Conservation (phyloP, 1,284 basidiomycete genomes). For the Boletellus deceptivus region DNA sequence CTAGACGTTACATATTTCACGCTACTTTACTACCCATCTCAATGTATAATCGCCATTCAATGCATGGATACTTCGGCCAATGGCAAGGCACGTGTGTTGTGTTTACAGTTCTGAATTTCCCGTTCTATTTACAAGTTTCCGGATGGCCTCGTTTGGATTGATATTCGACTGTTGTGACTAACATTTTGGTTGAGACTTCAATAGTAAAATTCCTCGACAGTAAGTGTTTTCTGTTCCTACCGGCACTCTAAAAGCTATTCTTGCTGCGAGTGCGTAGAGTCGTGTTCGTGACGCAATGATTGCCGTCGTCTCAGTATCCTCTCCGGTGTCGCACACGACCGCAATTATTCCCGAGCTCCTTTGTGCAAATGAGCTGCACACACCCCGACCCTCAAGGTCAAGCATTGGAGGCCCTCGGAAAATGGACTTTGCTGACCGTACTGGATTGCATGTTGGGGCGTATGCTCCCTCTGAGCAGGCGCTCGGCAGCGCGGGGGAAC, state of each 20-base stretch:
- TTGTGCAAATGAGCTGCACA: background rate
- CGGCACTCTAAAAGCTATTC: background rate
- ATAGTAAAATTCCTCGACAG: constrained; percentile 6
- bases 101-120: background rate
- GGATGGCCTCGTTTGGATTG: constrained; percentile 3
- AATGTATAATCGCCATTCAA: constrained; percentile 41
- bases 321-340: constrained; percentile 8
- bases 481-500: background rate
- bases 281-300: constrained; percentile 15
- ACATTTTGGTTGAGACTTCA: constrained; percentile 9
- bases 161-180: constrained; percentile 6
- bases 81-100: constrained; percentile 25
- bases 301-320: constrained; percentile 16
- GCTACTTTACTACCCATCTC: constrained; percentile 33
- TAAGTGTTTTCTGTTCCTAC: background rate
- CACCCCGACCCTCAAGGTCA: constrained; percentile 14
- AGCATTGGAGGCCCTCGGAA: constrained; percentile 27
- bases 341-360: background rate
- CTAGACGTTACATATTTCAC: constrained; percentile 33
- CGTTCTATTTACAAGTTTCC: background rate
- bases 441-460: background rate
- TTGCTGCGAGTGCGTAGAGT: constrained; percentile 4
- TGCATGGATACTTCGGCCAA: constrained; percentile 29
- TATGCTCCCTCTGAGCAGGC: background rate
- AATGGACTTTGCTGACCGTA: constrained; percentile 10